These are phyloP conservation scores for Chaetomiaceae sp. DNA, from an alignment of 2,329 filamentous ascomycete species.

Conservation along the genomic window DNA sequence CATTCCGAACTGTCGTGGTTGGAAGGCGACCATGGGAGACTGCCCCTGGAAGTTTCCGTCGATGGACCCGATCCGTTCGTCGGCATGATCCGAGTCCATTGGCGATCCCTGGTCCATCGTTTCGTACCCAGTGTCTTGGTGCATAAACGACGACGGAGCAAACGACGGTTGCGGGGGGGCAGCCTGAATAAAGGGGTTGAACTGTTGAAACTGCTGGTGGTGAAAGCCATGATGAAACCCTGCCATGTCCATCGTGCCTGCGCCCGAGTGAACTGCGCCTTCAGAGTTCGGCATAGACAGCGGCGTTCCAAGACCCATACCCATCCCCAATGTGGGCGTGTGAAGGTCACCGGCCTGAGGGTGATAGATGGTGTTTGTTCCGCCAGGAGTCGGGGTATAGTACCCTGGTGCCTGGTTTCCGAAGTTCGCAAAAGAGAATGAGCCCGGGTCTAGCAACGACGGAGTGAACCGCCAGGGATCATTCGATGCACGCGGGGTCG, in stretches of 20 bases:
- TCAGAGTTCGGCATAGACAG: slow-evolving; percentile 72
- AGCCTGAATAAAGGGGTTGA: slow-evolving; percentile 66
- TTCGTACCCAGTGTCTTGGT: slow-evolving; percentile 76
- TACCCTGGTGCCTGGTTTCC: slow-evolving; percentile 76
- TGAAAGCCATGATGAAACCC: slow-evolving; percentile 56
- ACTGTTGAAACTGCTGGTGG: slow-evolving; percentile 57
- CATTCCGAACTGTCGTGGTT: slow-evolving; percentile 45
- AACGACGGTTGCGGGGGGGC: slow-evolving; percentile 57
- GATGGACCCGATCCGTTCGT: slow-evolving; percentile 51
- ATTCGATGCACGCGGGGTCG: slow-evolving; percentile 72
- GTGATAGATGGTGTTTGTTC: slow-evolving; percentile 75
- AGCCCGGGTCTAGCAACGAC: slow-evolving; percentile 80
- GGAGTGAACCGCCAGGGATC: slow-evolving; percentile 87
- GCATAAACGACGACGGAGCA: slow-evolving; percentile 74
- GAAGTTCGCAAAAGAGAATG: slow-evolving; percentile 74
- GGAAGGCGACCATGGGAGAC: slow-evolving; percentile 56
- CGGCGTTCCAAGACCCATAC: slow-evolving; percentile 75
- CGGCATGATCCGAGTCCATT: slow-evolving; percentile 52
- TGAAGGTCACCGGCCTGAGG: slow-evolving; percentile 81
- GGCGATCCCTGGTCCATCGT: slow-evolving; percentile 70
- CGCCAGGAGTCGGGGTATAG: slow-evolving; percentile 83
- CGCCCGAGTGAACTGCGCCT: slow-evolving; percentile 56
- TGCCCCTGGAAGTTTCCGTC: slow-evolving; percentile 59
- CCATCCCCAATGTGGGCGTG: slow-evolving; percentile 70
- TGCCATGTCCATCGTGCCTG: slow-evolving; percentile 59